Evolutionary conservation across 2,329 filamentous ascomycete genomes (phyloP).

Genomic region (Trichophyton verrucosum): DNA sequence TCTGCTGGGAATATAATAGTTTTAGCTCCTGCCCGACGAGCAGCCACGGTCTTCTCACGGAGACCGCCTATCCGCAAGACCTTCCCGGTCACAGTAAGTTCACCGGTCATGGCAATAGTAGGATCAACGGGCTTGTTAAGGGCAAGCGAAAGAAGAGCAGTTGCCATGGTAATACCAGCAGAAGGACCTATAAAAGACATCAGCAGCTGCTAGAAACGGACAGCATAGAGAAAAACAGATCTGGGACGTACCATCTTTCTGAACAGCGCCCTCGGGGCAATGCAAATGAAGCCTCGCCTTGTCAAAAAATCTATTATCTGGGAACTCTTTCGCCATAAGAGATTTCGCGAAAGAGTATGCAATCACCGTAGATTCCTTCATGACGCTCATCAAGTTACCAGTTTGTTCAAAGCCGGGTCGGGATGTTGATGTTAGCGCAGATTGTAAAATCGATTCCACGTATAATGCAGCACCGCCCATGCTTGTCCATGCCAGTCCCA

Average conservation of each 20-base stretch:
- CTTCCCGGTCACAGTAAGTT: constrained; percentile 93
- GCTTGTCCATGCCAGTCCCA: constrained; percentile 96
- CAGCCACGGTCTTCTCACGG: constrained; percentile 93
- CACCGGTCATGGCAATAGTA: constrained; percentile 93
- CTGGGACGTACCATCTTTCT: constrained; percentile 59
- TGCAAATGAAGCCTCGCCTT: constrained; percentile 91
- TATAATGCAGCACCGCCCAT: constrained; percentile 95
- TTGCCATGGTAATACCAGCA: constrained; percentile 98
- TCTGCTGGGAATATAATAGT: constrained; percentile 91
- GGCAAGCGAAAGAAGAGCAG: constrained; percentile 72
- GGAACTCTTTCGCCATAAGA: constrained; percentile 69
- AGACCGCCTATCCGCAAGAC: constrained; percentile 88
- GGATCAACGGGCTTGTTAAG: constrained; percentile 67
- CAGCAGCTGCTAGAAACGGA: constrained; percentile 8
- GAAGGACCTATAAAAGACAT: constrained; percentile 45
- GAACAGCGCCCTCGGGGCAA: constrained; percentile 89
- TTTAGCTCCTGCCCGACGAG: constrained; percentile 78
- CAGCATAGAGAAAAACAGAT: not conserved
- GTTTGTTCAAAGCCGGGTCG: constrained; percentile 77
- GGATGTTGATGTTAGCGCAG: constrained; percentile 59
- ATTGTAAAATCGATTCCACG: constrained; percentile 90
- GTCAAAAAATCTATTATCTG: constrained; percentile 89
- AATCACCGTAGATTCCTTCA: constrained; percentile 94
- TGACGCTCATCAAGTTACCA: constrained; percentile 87
- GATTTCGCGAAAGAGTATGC: constrained; percentile 95